Percentiles rank a stretch among this genome's conserved stretches.
These are phyloP conservation scores for Pseudozyma hubeiensis DNA, from an alignment of 1,284 basidiomycete genomes.

Conservation along the genomic window DNA sequence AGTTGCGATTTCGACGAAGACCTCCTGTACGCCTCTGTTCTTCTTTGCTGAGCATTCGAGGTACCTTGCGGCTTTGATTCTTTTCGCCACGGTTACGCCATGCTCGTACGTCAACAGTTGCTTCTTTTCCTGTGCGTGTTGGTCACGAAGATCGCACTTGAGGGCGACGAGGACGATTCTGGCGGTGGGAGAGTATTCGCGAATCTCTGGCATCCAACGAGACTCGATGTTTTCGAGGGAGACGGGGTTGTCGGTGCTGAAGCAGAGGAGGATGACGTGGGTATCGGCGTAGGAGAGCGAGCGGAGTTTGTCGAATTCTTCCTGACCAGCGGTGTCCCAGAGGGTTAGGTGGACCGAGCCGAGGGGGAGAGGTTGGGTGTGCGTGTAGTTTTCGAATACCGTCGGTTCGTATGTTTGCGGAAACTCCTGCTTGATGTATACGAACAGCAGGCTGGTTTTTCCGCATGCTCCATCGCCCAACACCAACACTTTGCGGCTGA, in stretches of 20 bases:
- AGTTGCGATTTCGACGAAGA: conserved; percentile 72
- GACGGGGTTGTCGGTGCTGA: conserved; percentile 72
- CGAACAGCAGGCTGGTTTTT: conserved; percentile 46
- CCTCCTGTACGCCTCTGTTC: conserved; percentile 90
- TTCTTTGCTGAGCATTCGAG: conserved; percentile 93
- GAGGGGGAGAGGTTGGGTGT: conserved; percentile 72
- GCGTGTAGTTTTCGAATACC: conserved; percentile 84
- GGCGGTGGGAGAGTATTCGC: conserved; percentile 89
- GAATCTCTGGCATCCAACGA: conserved; percentile 91
- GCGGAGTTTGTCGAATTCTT: conserved; percentile 92
- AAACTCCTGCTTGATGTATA: conserved; percentile 47
- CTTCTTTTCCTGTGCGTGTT: conserved; percentile 71
- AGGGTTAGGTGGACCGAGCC: conserved; percentile 87
- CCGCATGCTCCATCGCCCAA: conserved; percentile 74
- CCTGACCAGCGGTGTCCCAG: conserved; percentile 97
- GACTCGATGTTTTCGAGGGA: conserved; percentile 86
- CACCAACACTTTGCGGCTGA: conserved; percentile 81
- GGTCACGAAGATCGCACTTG: conserved; percentile 92
- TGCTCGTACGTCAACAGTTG: conserved; percentile 85
- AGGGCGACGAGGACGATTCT: conserved; percentile 78
- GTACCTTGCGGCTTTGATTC: conserved; percentile 42
- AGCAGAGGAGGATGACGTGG: conserved; percentile 74
- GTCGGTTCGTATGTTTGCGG: conserved; percentile 66
- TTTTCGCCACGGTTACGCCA: conserved; percentile 48
- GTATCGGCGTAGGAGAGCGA: conserved; percentile 94